These are phyloP conservation scores for Kodamaea sp. DNA, from an alignment of 1,139 yeast genomes.

Conservation along the genomic window DNA sequence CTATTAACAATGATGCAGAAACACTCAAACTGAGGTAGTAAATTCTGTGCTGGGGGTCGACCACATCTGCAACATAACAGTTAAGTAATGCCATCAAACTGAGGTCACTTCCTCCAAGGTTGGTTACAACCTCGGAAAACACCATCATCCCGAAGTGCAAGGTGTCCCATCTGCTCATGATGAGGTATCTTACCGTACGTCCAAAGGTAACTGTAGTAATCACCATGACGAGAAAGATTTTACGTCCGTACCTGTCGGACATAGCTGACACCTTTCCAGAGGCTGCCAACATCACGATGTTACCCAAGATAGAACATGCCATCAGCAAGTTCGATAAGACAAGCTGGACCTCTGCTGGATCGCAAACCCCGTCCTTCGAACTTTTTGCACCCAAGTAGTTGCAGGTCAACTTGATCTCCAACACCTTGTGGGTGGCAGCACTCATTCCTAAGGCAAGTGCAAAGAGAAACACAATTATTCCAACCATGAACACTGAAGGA, in stretches of 20 bases:
- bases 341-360: constrained; percentile 34
- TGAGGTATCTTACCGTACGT: constrained; percentile 24
- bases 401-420: constrained; percentile 41
- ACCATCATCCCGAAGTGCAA: constrained; percentile 36
- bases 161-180: constrained; percentile 31
- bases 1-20: constrained; percentile 56
- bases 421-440: constrained; percentile 33
- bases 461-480: constrained; percentile 31
- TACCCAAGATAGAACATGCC: constrained; percentile 24
- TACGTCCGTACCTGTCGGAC: constrained; percentile 68
- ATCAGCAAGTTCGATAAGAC: constrained; percentile 39
- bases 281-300: constrained; percentile 31
- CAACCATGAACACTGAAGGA: constrained; percentile 38
- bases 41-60: constrained; percentile 55
- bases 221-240: constrained; percentile 41
- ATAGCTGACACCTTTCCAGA: constrained; percentile 55
- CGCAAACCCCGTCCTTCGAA: constrained; percentile 21
- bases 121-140: constrained; percentile 40
- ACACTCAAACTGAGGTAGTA: constrained; percentile 56
- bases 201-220: constrained; percentile 23
- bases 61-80: constrained; percentile 67
- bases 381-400: constrained; percentile 23
- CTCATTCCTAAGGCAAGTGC: constrained; percentile 29
- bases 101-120: constrained; percentile 57
- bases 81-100: constrained; percentile 52